Conservation (phyloP, 345 rosid species). For the Citrus australasica region DNA sequence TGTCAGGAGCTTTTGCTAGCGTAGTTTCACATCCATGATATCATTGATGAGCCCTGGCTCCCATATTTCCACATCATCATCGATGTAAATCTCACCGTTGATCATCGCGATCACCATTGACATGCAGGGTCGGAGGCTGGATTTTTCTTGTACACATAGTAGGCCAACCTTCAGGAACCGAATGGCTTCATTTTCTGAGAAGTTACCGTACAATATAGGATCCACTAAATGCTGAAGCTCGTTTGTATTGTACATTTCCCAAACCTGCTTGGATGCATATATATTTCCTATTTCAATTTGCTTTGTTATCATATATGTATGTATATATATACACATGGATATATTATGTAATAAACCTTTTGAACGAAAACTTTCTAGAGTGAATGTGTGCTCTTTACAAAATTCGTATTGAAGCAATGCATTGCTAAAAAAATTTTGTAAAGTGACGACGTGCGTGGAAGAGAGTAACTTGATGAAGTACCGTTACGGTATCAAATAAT, state of each 20-base stretch:
- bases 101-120: conserved; percentile 30
- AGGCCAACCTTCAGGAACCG: conserved; percentile 24
- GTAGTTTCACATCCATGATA: conserved; percentile 21
- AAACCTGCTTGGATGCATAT: conserved; percentile 23
- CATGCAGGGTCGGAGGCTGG: conserved; percentile 22
- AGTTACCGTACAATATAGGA: conserved; percentile 18
- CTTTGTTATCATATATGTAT: neutral
- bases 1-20: neutral
- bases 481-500: no score
- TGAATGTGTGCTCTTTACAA: neutral
- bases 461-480: neutral
- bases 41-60: conserved; percentile 21
- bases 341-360: no score
- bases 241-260: conserved; percentile 28
- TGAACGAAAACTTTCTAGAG: neutral
- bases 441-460: neutral
- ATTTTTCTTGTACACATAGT: conserved; percentile 33
- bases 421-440: no score
- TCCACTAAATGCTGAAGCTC: conserved; percentile 25
- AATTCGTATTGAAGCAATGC: neutral
- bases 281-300: neutral
- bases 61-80: neutral
- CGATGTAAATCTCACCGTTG: conserved; percentile 17
- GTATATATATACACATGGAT: no score
- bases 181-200: conserved; percentile 24